Conservation (phyloP, 495 filamentous ascomycete genomes). For the Polyplosphaeria fusca region DNA sequence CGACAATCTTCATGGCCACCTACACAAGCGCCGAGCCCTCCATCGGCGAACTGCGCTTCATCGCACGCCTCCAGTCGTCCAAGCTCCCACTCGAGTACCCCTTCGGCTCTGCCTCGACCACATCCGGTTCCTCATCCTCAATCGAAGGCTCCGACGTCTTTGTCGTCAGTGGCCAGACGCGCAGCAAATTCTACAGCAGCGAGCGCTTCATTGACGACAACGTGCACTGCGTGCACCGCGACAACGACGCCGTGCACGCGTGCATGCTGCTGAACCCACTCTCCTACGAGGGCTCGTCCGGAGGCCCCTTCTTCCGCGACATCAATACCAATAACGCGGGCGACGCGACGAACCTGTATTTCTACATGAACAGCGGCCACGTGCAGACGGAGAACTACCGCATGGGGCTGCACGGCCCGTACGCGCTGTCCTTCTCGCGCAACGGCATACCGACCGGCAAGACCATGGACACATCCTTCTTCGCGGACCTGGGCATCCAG, state of each 20-base stretch:
- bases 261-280: slow-evolving; percentile 50
- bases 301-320: slow-evolving; percentile 59
- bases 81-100: slow-evolving; percentile 56
- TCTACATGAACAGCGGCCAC: slow-evolving; percentile 67
- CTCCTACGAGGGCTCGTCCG: slow-evolving; percentile 51
- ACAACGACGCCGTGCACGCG: slow-evolving; percentile 44
- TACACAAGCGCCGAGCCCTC: slow-evolving; percentile 58
- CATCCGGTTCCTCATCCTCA: slow-evolving; percentile 46
- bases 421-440: slow-evolving; percentile 59
- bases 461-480: slow-evolving; percentile 57
- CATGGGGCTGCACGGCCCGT: slow-evolving; percentile 66
- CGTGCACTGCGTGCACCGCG: slow-evolving; percentile 57
- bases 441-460: slow-evolving; percentile 51
- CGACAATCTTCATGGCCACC: slow-evolving; percentile 61
- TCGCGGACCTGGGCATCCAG: slow-evolving; percentile 53
- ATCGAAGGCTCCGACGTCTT: slow-evolving; percentile 65
- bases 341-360: slow-evolving; percentile 57
- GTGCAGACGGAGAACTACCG: slow-evolving; percentile 61
- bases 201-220: slow-evolving; percentile 65
- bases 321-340: slow-evolving; percentile 64
- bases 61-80: slow-evolving; percentile 57
- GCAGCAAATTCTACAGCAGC: slow-evolving; percentile 67
- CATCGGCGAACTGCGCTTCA: slow-evolving; percentile 63
- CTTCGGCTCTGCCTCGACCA: slow-evolving; percentile 51
- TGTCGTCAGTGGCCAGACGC: slow-evolving; percentile 57